These are phyloP conservation scores for Exophiala dermatitidis DNA, from an alignment of 2,329 filamentous ascomycete genomes.

Conservation along the genomic window DNA sequence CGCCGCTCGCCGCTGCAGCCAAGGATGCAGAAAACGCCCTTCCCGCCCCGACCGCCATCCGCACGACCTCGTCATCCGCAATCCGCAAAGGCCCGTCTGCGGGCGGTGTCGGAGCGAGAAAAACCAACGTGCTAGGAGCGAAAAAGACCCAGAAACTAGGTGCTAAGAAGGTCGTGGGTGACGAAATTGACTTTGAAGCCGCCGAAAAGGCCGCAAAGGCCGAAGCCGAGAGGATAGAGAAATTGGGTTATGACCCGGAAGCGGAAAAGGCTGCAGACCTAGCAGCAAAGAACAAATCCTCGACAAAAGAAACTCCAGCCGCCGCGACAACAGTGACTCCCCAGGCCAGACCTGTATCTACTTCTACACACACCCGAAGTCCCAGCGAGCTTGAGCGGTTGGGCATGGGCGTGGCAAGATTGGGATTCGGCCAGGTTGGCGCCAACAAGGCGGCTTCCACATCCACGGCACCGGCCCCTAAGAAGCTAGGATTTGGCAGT, in stretches of 20 bases:
- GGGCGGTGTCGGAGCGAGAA: conserved; percentile 59
- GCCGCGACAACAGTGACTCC: conserved; percentile 57
- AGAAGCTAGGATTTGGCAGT: conserved; percentile 82
- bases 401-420: conserved; percentile 76
- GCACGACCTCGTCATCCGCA: conserved; percentile 70
- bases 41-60: conserved; percentile 57
- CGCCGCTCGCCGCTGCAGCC: conserved; percentile 47
- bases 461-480: conserved; percentile 51
- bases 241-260: conserved; percentile 90
- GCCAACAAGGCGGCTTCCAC: conserved; percentile 32
- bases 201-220: conserved; percentile 96
- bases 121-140: conserved; percentile 75
- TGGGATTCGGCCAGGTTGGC: conserved; percentile 83
- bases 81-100: conserved; percentile 63
- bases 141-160: conserved; percentile 81
- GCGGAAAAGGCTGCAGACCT: conserved; percentile 57
- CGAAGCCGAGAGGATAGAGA: conserved; percentile 91
- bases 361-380: conserved; percentile 46
- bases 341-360: conserved; percentile 55
- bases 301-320: conserved; percentile 55
- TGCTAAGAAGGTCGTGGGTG: conserved; percentile 78
- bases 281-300: conserved; percentile 32
- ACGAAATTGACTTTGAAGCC: conserved; percentile 90
- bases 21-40: conserved; percentile 47
- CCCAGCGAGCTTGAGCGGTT: conserved; percentile 78